Conservation (phyloP, 2,329 filamentous ascomycete genomes). For the Exophiala sp. region DNA sequence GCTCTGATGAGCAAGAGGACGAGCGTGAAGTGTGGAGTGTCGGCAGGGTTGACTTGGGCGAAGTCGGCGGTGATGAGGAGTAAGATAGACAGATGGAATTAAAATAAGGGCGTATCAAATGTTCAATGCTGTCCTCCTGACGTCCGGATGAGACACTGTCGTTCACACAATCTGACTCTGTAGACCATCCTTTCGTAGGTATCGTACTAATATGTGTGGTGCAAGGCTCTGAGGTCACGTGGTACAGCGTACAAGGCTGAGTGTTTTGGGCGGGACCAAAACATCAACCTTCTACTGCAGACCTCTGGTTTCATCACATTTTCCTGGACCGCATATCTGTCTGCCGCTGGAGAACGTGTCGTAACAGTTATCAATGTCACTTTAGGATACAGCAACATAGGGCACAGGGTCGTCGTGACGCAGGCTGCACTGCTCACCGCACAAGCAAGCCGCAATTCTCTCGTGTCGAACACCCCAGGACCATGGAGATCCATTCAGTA, state of each 20-base stretch:
- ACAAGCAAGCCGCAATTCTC: too few relatives aligned
- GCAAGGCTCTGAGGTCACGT: too few relatives aligned
- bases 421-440: too few relatives aligned
- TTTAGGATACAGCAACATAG: background rate
- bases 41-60: conserved; percentile 73
- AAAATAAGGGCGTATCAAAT: too few relatives aligned
- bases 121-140: too few relatives aligned
- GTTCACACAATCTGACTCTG: too few relatives aligned
- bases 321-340: too few relatives aligned
- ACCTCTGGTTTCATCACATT: background rate
- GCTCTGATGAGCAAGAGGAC: conserved; percentile 87
- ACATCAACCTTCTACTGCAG: background rate
- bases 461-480: too few relatives aligned
- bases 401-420: too few relatives aligned
- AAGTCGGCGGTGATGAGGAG: conserved; percentile 7
- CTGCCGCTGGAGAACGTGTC: background rate
- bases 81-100: background rate
- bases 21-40: conserved; percentile 95
- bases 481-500: conserved; percentile 61
- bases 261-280: background rate
- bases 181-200: too few relatives aligned
- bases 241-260: background rate
- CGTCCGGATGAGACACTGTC: too few relatives aligned
- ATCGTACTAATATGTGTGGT: too few relatives aligned
- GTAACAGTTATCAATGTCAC: background rate